These are phyloP conservation scores for Pinus taeda DNA, from an alignment of 75 land plant genomes.

Conservation along the genomic window DNA sequence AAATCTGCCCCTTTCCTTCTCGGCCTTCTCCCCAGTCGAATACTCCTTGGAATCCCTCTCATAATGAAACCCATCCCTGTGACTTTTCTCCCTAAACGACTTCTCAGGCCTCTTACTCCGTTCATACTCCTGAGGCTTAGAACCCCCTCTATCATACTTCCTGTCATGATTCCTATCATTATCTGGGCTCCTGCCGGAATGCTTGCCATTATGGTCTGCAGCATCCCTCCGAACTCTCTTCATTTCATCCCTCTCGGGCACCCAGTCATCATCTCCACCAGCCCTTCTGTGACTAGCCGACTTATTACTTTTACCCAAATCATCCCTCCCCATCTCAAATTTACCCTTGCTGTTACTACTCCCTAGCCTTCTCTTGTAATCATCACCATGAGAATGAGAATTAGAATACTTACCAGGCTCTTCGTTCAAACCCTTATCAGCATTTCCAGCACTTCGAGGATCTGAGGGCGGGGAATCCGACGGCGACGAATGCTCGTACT, in stretches of 20 bases:
- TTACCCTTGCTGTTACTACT: background rate
- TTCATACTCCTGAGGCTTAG: slow-evolving; percentile 1
- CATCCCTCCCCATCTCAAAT: background rate
- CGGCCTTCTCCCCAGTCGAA: background rate
- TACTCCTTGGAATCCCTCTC: slow-evolving; percentile 1
- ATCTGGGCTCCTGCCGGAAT: background rate
- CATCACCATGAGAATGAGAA: background rate
- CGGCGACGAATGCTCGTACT: background rate
- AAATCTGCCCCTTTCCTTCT: slow-evolving; percentile 2
- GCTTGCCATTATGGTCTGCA: slow-evolving; percentile 2
- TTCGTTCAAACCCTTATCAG: background rate
- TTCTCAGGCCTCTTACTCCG: background rate
- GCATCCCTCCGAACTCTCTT: slow-evolving; percentile 1
- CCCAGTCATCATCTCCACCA: slow-evolving; percentile 2
- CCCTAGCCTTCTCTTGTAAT: background rate
- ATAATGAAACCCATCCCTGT: background rate
- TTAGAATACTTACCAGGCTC: background rate
- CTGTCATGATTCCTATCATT: background rate
- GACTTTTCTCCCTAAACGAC: background rate
- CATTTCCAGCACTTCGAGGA: background rate
- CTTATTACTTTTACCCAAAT: background rate
- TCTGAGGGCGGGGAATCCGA: slow-evolving; percentile 7
- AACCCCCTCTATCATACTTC: slow-evolving; percentile 2
- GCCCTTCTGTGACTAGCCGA: background rate
- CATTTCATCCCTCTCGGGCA: background rate